phyloP scores from a whole-genome alignment of 768 basidiomycete species.

The Termitomyces sp. region DNA sequence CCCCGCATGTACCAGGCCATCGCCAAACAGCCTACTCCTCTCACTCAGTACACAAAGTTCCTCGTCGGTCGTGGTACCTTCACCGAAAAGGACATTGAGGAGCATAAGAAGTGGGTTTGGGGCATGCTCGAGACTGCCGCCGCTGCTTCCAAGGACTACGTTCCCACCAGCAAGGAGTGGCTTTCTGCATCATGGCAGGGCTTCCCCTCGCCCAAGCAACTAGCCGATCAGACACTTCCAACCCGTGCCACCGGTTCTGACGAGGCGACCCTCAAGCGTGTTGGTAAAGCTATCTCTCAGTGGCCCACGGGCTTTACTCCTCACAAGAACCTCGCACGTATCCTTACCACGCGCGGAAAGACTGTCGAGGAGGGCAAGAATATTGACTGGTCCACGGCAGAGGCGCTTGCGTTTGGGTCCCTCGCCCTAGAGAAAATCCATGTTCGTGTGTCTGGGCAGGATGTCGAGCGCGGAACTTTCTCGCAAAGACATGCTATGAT shows the following conservation, averaged over 20 bases:
- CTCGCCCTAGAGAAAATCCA: constrained; percentile 91
- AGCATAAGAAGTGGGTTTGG: constrained; percentile 99
- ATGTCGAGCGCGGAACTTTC: constrained; percentile 98
- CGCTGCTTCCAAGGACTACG: constrained; percentile 92
- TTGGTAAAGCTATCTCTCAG: constrained; percentile 84
- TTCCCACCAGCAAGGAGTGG: constrained; percentile 95
- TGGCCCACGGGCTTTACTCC: constrained; percentile 83
- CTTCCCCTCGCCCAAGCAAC: constrained; percentile 95
- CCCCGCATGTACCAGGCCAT: constrained; percentile 99
- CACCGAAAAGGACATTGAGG: constrained; percentile 93
- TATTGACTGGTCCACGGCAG: constrained; percentile 98
- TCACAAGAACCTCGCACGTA: constrained; percentile 92
- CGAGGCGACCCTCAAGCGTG: constrained; percentile 66
- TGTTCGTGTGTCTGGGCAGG: constrained; percentile 94
- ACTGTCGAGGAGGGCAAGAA: constrained; percentile 84
- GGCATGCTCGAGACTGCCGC: constrained; percentile 96
- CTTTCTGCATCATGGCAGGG: constrained; percentile 97
- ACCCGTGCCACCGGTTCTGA: constrained; percentile 82
- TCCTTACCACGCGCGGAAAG: constrained; percentile 83
- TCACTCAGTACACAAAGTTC: constrained; percentile 90
- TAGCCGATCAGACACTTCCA: constrained; percentile 91
- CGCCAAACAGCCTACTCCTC: constrained; percentile 85
- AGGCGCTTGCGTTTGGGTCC: constrained; percentile 93
- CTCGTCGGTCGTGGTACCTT: constrained; percentile 89
- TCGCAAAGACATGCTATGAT: constrained; percentile 97